Evolutionary conservation across 1,284 basidiomycete genomes (phyloP).

Genomic region (Neotropicomus parvogracilis): DNA sequence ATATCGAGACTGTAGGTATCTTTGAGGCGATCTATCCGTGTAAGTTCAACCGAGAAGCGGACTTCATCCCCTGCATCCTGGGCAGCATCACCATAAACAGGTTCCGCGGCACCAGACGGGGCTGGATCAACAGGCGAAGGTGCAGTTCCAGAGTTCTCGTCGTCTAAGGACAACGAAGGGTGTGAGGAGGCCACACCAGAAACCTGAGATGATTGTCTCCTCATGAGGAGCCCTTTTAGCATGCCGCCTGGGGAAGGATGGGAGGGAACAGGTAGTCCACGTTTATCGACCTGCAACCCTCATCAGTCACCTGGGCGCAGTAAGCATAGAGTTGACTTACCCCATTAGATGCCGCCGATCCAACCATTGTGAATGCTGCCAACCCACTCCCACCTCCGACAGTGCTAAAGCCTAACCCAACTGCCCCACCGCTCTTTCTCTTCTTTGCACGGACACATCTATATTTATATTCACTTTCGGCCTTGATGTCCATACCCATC

Average conservation of each 20-base stretch:
- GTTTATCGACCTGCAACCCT: conserved; percentile 66
- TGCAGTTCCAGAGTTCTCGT: conserved; percentile 28
- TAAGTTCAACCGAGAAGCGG: conserved; percentile 88
- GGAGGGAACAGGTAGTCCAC: conserved; percentile 76
- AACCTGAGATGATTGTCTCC: conserved; percentile 81
- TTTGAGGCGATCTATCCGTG: conserved; percentile 80
- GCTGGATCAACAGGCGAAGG: conserved; percentile 33
- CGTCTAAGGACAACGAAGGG: conserved; percentile 41
- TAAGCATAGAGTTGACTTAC: conserved; percentile 42
- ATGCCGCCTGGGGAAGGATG: conserved; percentile 71
- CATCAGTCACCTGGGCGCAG: conserved; percentile 2
- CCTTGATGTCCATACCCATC: conserved; percentile 89
- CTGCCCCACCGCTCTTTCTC: conserved; percentile 48
- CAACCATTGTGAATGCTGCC: conserved; percentile 74
- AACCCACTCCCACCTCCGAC: conserved; percentile 44
- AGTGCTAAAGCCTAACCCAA: conserved; percentile 43
- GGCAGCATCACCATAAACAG: conserved; percentile 72
- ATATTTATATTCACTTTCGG: conserved; percentile 87
- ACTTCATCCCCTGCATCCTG: conserved; percentile 91
- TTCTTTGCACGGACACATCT: conserved; percentile 75
- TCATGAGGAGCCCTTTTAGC: conserved; percentile 81
- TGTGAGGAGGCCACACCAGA: conserved; percentile 37
- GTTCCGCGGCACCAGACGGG: conserved; percentile 39
- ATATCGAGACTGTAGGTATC: conserved; percentile 89
- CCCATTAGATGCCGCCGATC: conserved; percentile 76